Percentiles rank a stretch among this genome's conserved stretches.
These are phyloP conservation scores for Phytophthora crassamura DNA, from an alignment of 352 stramenopile species.

Conservation along the genomic window DNA sequence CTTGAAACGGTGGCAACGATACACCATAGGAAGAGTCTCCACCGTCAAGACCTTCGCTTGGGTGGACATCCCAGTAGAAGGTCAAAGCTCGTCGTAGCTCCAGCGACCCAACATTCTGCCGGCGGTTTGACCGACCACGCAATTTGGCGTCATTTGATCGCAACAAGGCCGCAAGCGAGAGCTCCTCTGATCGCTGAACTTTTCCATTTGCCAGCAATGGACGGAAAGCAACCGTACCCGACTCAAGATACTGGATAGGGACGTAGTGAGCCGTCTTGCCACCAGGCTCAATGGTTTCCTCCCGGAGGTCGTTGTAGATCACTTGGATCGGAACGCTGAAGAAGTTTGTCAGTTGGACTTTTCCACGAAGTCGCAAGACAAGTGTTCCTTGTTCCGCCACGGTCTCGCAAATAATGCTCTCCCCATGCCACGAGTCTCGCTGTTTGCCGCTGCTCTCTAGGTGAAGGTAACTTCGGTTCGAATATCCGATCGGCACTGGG, in stretches of 20 bases:
- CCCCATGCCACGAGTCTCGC: slow-evolving; percentile 72
- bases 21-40: slow-evolving; percentile 47
- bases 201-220: slow-evolving; percentile 66
- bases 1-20: slow-evolving; percentile 71
- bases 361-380: slow-evolving; percentile 77
- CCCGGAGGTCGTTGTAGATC: slow-evolving; percentile 72
- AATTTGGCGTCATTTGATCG: slow-evolving; percentile 42
- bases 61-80: slow-evolving; percentile 81
- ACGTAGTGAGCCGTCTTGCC: slow-evolving; percentile 70
- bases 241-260: slow-evolving; percentile 81
- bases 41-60: slow-evolving; percentile 22
- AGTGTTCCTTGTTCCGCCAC: slow-evolving; percentile 87
- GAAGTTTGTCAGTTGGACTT: slow-evolving; percentile 82
- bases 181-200: slow-evolving; percentile 60
- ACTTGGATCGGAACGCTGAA: slow-evolving; percentile 76
- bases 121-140: slow-evolving; percentile 28
- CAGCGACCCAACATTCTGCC: slow-evolving; percentile 61
- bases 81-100: slow-evolving; percentile 73
- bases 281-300: slow-evolving; percentile 58
- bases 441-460: slow-evolving; percentile 70
- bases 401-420: slow-evolving; percentile 87
- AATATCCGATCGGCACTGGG: slow-evolving; percentile 88
- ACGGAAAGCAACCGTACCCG: slow-evolving; percentile 73
- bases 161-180: slow-evolving; percentile 71
- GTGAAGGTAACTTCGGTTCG: slow-evolving; percentile 85